A percentile compares a stretch with the other conserved stretches of the same genome.
phyloP scores from a whole-genome alignment of 139 green algal genomes.

The Volvox africanus region DNA sequence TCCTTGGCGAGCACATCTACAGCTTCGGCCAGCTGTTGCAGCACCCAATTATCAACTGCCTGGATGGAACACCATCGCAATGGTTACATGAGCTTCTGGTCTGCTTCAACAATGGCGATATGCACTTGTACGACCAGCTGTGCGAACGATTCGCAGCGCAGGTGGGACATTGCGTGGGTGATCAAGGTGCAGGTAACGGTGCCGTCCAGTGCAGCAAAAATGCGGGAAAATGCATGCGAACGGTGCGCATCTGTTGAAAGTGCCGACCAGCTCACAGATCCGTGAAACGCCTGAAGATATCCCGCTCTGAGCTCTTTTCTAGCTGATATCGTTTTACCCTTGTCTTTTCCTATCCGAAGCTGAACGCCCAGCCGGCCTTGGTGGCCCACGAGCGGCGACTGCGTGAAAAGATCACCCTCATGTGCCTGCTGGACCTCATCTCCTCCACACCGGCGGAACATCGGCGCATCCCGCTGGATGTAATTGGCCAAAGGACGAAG shows the following conservation, averaged over 20 bases:
- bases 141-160: conserved; percentile 79
- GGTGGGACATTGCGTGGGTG: not conserved
- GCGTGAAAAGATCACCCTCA: conserved; percentile 96
- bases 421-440: conserved; percentile 72
- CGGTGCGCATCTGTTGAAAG: too few species aligned
- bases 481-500: conserved; percentile 88
- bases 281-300: too few species aligned
- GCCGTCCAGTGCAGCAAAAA: too few species aligned
- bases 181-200: too few species aligned
- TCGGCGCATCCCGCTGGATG: conserved; percentile 76
- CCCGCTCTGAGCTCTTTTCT: too few species aligned
- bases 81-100: conserved; percentile 94
- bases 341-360: conserved; percentile 18
- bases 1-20: conserved; percentile 96
- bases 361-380: conserved; percentile 95
- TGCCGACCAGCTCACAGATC: too few species aligned
- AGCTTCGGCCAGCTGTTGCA: conserved; percentile 98
- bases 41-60: conserved; percentile 91
- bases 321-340: not conserved
- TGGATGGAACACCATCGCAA: conserved; percentile 77
- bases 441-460: conserved; percentile 85
- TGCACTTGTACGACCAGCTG: conserved; percentile 92
- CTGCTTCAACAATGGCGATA: conserved; percentile 92
- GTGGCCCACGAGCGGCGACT: conserved; percentile 91
- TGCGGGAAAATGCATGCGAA: too few species aligned